Conservation (phyloP, 2,329 filamentous ascomycete species). For the Phoma sp. region DNA sequence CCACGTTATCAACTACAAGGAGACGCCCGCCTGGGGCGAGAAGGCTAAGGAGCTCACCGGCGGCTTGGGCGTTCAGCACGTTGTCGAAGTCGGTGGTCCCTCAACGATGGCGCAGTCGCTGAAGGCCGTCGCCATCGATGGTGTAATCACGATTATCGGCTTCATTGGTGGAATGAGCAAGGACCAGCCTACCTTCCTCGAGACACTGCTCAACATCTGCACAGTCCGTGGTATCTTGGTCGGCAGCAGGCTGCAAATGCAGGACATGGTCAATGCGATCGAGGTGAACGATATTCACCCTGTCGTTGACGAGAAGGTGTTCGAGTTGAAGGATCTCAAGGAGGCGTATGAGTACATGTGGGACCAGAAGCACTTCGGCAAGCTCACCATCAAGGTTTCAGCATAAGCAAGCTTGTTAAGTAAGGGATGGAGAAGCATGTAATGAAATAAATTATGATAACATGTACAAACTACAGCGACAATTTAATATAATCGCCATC, state of each 20-base stretch:
- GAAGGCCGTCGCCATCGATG: slow-evolving; percentile 62
- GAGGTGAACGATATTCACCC: slow-evolving; percentile 67
- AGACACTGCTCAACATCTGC: slow-evolving; percentile 57
- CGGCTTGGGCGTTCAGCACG: slow-evolving; percentile 65
- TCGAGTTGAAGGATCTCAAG: slow-evolving; percentile 59
- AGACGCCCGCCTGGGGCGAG: slow-evolving; percentile 62
- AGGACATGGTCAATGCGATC: slow-evolving; percentile 66
- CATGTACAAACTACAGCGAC: neutral
- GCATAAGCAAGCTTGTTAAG: neutral
- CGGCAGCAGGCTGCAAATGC: slow-evolving; percentile 63
- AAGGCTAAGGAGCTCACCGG: slow-evolving; percentile 59
- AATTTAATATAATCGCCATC: neutral
- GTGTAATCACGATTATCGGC: slow-evolving; percentile 62
- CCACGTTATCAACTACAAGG: slow-evolving; percentile 65
- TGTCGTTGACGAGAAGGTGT: slow-evolving; percentile 65
- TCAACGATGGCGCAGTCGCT: slow-evolving; percentile 63
- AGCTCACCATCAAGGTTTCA: slow-evolving; percentile 44
- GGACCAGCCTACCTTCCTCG: slow-evolving; percentile 61
- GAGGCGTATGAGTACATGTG: slow-evolving; percentile 60
- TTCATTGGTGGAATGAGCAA: slow-evolving; percentile 62
- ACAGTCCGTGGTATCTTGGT: slow-evolving; percentile 66
- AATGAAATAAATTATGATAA: neutral
- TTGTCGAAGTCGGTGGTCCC: slow-evolving; percentile 72
- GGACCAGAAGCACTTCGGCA: slow-evolving; percentile 56
- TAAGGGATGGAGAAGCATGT: neutral